Evolutionary conservation across 768 basidiomycete species (phyloP), one percentile per base, ranked within the genome.

Genomic region (Mycena alexandri): DNA sequence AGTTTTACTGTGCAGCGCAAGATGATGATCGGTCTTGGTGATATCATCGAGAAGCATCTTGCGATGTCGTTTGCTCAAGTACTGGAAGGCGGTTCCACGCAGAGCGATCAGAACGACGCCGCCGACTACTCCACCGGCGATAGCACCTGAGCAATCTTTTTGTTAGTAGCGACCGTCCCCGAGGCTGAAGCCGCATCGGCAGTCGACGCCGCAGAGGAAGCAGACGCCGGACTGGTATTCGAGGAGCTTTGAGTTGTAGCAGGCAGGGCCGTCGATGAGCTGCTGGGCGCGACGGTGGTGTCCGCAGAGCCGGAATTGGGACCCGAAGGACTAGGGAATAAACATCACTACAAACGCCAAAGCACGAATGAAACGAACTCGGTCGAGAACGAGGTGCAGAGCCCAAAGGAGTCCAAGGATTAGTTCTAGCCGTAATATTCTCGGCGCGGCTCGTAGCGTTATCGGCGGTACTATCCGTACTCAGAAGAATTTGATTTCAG

Each of bases 41-140:
- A 63, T 42, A 47, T 63, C 61, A 14, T 21, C 53, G 34, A 63
- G 13, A 25, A 63, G 19, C 14, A 36, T 29, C 16, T 63, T 63
- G 2, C 38, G 52, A 16, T 63, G 61, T 17, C 61, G 61, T 29
- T 19, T 44, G 19, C 44, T 19, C 21, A 63, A 41, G 9, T 46
- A 6, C 2, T 12, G 29, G 33, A 63, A 54, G 8, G 24, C 19
- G 7, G 53, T 29, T 36, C 61, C 61, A 9, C 54, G 53, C n/a
- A 63, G 34, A 19, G 52, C n/a, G 43, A 63, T 22, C 14, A 63
- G 34, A 14, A 53, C 14, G 44, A 63, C 22, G 33, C 61, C 61
- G 9, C 61, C 61, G 34, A 63, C 36, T 7, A 55, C 53, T 19
- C 11, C 61, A 13, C 52, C 61, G 33, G 61, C 61, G 44, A 63